These are phyloP conservation scores for Vitis riparia DNA, from an alignment of 164 flowering plant genomes.

Conservation along the genomic window DNA sequence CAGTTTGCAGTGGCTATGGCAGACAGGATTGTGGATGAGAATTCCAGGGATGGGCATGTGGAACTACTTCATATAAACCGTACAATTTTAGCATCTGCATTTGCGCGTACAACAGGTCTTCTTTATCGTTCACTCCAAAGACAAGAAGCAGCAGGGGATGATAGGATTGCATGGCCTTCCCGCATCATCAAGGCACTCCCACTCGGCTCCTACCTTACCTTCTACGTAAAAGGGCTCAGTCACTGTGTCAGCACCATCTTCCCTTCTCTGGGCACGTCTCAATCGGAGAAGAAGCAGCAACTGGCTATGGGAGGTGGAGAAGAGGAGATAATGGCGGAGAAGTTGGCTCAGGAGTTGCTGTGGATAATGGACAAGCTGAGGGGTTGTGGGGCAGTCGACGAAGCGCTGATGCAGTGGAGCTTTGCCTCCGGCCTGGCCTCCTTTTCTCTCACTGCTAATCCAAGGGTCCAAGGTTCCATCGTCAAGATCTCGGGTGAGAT, in stretches of 20 bases:
- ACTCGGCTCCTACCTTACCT: constrained; percentile 28
- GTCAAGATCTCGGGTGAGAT: constrained; percentile 42
- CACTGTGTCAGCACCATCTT: constrained; percentile 16
- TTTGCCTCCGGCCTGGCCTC: constrained; percentile 47
- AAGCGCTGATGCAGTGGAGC: constrained; percentile 55
- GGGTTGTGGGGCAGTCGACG: constrained; percentile 35
- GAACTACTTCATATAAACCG: constrained; percentile 40
- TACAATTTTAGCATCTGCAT: constrained; percentile 38
- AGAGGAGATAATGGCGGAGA: constrained; percentile 36
- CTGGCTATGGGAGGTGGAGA: neutral
- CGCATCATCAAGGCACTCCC: constrained; percentile 31
- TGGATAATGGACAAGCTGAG: constrained; percentile 46
- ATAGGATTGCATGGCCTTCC: constrained; percentile 20
- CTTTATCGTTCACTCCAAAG: constrained; percentile 26
- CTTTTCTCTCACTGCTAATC: constrained; percentile 32
- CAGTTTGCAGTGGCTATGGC: constrained; percentile 59
- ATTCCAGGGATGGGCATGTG: constrained; percentile 29
- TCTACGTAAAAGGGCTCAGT: constrained; percentile 26
- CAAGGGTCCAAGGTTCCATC: constrained; percentile 46
- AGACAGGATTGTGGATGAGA: constrained; percentile 50
- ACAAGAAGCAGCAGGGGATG: neutral
- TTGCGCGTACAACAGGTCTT: constrained; percentile 35
- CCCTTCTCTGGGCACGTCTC: constrained; percentile 6
- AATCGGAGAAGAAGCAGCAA: constrained; percentile 4
- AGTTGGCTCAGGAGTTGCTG: constrained; percentile 49